Conservation (phyloP, 768 basidiomycete genomes). For the Saitozyma podzolica region DNA sequence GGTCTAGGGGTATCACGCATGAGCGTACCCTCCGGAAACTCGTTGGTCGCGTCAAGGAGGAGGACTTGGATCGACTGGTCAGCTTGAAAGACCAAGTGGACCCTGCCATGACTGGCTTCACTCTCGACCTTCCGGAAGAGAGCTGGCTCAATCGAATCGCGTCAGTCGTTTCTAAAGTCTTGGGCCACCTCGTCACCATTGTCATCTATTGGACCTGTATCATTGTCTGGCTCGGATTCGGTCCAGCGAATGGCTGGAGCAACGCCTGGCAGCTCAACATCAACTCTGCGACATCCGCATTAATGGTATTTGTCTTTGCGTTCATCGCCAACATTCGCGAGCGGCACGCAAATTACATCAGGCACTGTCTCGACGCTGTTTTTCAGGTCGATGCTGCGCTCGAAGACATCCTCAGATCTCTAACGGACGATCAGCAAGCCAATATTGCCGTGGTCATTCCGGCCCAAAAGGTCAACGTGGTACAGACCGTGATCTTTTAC, state of each 20-base stretch:
- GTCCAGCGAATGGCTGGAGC: not conserved
- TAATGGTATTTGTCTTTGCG: conserved; percentile 6
- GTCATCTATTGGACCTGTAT: conserved; percentile 4
- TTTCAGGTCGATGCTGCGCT: not conserved
- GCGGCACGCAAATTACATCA: not conserved
- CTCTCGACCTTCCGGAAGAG: not conserved
- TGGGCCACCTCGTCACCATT: conserved; percentile 3
- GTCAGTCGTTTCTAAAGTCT: not conserved
- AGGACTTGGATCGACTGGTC: not conserved
- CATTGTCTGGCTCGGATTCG: conserved; percentile 5
- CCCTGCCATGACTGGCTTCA: not conserved
- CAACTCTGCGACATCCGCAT: conserved; percentile 7
- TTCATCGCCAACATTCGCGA: conserved; percentile 2
- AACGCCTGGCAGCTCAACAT: conserved; percentile 5
- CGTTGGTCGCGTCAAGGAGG: not conserved
- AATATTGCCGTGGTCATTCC: not conserved
- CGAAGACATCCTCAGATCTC: not conserved
- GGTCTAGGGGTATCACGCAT: not conserved
- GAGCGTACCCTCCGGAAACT: not conserved
- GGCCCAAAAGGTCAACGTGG: not conserved
- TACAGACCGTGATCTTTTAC: conserved; percentile 2
- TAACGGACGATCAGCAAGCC: not conserved
- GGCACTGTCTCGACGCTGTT: not conserved
- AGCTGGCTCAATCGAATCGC: not conserved
- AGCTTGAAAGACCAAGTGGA: too few relatives aligned